Conservation (phyloP, 1,284 basidiomycete species). For the Heterobasidion parviporum region DNA sequence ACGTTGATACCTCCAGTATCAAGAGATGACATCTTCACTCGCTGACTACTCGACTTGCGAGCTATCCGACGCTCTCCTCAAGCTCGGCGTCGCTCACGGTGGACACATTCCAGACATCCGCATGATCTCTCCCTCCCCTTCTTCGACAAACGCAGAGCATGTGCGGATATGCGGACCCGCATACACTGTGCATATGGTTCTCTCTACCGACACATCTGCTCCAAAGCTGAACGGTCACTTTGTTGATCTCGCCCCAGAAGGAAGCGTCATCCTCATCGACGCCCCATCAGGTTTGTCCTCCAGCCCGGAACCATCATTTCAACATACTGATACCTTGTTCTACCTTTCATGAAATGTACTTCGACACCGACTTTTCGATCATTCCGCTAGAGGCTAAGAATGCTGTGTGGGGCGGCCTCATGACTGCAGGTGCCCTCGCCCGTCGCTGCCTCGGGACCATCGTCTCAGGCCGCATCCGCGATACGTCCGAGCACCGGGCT, state of each 20-base stretch:
- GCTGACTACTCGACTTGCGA: constrained; percentile 64
- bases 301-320: not conserved
- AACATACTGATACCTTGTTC: not conserved
- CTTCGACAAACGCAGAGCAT: constrained; percentile 17
- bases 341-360: not conserved
- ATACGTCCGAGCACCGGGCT: constrained; percentile 69
- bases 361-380: not conserved
- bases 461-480: constrained; percentile 79
- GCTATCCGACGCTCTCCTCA: constrained; percentile 88
- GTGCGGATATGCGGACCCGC: constrained; percentile 66
- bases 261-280: constrained; percentile 70
- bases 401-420: constrained; percentile 88
- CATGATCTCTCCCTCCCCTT: constrained; percentile 37
- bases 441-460: constrained; percentile 68
- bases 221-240: constrained; percentile 72
- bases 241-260: constrained; percentile 70
- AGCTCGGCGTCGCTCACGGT: constrained; percentile 69
- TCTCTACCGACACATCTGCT: constrained; percentile 47
- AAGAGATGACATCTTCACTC: constrained; percentile 21
- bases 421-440: constrained; percentile 77
- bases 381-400: constrained; percentile 59
- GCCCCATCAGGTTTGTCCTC: constrained; percentile 58
- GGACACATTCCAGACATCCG: constrained; percentile 81
- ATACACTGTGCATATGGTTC: constrained; percentile 88
- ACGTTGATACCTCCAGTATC: constrained; percentile 7